Conservation (phyloP, 345 rosid genomes). For the Bruguiera parviflora region DNA sequence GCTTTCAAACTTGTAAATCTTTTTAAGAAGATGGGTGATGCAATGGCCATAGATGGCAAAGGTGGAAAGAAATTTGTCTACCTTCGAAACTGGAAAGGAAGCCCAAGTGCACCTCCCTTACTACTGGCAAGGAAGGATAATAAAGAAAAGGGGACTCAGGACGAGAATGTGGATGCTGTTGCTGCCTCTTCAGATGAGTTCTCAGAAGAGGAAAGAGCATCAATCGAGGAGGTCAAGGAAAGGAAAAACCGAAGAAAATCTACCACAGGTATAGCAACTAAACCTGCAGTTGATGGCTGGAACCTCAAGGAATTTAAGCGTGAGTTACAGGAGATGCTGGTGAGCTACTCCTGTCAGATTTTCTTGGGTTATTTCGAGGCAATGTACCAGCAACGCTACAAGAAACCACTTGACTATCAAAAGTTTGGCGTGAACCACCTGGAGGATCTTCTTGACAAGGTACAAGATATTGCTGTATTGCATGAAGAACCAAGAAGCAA, state of each 20-base stretch:
- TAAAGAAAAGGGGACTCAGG: conserved; percentile 46
- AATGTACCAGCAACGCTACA: conserved; percentile 77
- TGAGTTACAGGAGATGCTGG: conserved; percentile 83
- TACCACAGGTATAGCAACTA: conserved; percentile 18
- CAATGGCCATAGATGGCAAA: conserved; percentile 65
- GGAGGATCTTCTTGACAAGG: conserved; percentile 71
- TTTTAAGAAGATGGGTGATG: conserved; percentile 76
- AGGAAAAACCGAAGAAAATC: conserved; percentile 33
- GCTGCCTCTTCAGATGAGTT: conserved; percentile 65
- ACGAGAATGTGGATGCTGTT: conserved; percentile 31
- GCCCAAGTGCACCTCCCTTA: conserved; percentile 47
- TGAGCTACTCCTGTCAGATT: conserved; percentile 73
- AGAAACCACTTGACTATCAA: conserved; percentile 53
- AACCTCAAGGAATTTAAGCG: conserved; percentile 62
- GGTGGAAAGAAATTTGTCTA: conserved; percentile 67
- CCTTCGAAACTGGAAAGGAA: conserved; percentile 56
- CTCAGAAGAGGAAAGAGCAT: conserved; percentile 61
- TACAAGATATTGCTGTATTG: conserved; percentile 60
- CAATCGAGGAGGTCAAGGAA: conserved; percentile 38
- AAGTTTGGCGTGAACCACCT: conserved; percentile 59
- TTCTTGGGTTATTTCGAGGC: conserved; percentile 73
- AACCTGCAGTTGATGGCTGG: conserved; percentile 25
- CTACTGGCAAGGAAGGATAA: conserved; percentile 50
- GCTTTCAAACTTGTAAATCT: conserved; percentile 72
- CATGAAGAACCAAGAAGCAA: conserved; percentile 40